Percentiles rank a stretch among this genome's conserved stretches.
These are phyloP conservation scores for Talaromyces atroroseus DNA, from an alignment of 2,329 filamentous ascomycete species.

Conservation along the genomic window DNA sequence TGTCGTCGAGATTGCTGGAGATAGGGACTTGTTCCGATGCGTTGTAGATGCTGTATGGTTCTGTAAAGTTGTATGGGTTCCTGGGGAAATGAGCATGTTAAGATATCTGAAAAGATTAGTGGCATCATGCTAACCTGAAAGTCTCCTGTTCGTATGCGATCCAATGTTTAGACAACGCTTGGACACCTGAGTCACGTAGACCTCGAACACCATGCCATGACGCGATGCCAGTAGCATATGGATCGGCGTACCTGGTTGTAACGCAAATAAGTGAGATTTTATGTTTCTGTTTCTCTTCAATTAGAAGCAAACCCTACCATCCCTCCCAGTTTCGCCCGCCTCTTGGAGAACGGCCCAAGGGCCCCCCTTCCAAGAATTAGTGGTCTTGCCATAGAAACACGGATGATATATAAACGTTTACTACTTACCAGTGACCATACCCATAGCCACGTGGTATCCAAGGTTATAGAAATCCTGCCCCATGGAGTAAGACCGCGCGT, in stretches of 20 bases:
- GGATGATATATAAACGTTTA: no score
- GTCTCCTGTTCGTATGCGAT: constrained; percentile 54
- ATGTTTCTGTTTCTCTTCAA: constrained; percentile 19
- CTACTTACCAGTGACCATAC: constrained; percentile 31
- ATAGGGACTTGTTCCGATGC: constrained; percentile 37
- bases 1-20: constrained; percentile 60
- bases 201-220: constrained; percentile 37
- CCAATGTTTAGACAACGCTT: constrained; percentile 46
- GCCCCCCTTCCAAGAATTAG: constrained; percentile 13
- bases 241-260: constrained; percentile 13
- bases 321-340: constrained; percentile 44
- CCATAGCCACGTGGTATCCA: constrained; percentile 41
- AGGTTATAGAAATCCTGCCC: constrained; percentile 54
- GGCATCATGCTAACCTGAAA: no score
- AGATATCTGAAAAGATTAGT: no score
- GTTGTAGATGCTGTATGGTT: constrained; percentile 27
- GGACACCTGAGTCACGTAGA: constrained; percentile 33
- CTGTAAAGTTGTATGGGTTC: constrained; percentile 30
- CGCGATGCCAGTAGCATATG: constrained; percentile 36
- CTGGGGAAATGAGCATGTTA: no score
- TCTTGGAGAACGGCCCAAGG: constrained; percentile 38
- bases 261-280: no score
- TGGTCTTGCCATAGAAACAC: no score
- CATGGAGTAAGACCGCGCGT: constrained; percentile 49
- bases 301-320: constrained; percentile 21